These are phyloP conservation scores for Trichophyton rubrum DNA, from an alignment of 2,329 filamentous ascomycete genomes.

Conservation along the genomic window DNA sequence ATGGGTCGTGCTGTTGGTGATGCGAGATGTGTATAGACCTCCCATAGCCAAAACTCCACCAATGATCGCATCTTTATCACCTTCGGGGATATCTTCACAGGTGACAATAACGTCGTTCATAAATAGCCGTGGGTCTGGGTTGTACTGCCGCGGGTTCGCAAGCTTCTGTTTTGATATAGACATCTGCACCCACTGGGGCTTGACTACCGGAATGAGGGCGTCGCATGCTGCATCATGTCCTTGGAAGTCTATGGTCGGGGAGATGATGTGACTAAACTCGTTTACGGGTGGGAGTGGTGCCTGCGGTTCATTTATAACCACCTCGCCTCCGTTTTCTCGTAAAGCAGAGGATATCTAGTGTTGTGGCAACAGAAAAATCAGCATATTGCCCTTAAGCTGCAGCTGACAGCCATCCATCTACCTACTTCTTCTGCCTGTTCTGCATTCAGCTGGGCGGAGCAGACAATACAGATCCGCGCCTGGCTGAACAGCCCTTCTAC, in stretches of 20 bases:
- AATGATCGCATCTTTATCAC: constrained; percentile 82
- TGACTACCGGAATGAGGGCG: constrained; percentile 72
- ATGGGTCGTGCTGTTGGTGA: constrained; percentile 71
- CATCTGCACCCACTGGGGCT: constrained; percentile 62
- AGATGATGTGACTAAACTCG: constrained; percentile 52
- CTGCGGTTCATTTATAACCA: constrained; percentile 30
- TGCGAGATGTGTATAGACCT: constrained; percentile 60
- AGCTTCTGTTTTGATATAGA: constrained; percentile 59
- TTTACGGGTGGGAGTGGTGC: constrained; percentile 25
- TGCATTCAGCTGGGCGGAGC: constrained; percentile 29
- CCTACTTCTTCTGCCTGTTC: constrained; percentile 32
- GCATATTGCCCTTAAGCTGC: background rate
- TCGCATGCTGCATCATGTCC: constrained; percentile 65
- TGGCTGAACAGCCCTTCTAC: constrained; percentile 32
- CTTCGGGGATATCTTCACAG: constrained; percentile 70
- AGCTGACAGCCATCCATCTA: constrained; percentile 16
- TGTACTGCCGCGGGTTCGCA: constrained; percentile 70
- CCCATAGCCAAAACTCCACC: constrained; percentile 83
- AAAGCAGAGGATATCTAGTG: constrained; percentile 27
- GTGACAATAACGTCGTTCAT: constrained; percentile 74
- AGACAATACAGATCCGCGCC: constrained; percentile 36
- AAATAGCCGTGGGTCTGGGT: constrained; percentile 80
- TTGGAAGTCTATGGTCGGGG: constrained; percentile 81
- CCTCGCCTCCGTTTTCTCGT: constrained; percentile 37
- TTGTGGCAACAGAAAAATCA: background rate